Evolutionary conservation across 345 rosid genomes (phyloP).

Genomic region (Eutrema heterophyllum): DNA sequence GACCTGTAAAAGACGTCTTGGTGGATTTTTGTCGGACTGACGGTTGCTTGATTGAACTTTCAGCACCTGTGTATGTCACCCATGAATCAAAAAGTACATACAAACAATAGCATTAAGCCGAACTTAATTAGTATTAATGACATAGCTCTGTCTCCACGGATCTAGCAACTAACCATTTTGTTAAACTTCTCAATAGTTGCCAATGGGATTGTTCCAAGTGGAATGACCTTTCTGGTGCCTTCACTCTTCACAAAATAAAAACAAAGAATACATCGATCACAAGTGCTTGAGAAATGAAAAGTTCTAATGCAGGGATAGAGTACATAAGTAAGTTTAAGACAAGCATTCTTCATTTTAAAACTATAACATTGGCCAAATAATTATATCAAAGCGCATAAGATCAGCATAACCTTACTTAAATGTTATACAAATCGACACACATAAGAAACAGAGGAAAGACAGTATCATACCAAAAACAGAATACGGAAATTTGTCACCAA

Average conservation of each 20-base stretch:
- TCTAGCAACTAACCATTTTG: slow-evolving; percentile 58
- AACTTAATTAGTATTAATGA: neutral
- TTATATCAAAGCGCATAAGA: neutral
- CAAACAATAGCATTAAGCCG: neutral
- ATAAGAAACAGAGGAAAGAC: slow-evolving; percentile 9
- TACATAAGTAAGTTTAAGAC: neutral
- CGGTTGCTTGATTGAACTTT: slow-evolving; percentile 67
- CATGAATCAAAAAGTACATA: neutral
- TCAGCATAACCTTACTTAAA: neutral
- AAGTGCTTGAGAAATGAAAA: neutral
- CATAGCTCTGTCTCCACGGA: neutral
- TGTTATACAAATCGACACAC: neutral
- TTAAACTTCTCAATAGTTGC: slow-evolving; percentile 88
- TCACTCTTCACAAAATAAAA: slow-evolving; percentile 54
- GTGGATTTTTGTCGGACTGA: slow-evolving; percentile 65
- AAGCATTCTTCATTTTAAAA: neutral
- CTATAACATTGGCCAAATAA: neutral
- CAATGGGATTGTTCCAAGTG: slow-evolving; percentile 85
- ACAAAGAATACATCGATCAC: slow-evolving; percentile 2
- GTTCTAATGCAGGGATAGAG: neutral
- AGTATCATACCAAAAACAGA: slow-evolving; percentile 72
- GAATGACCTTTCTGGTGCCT: slow-evolving; percentile 65
- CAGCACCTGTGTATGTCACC: slow-evolving; percentile 39
- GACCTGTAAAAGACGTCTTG: slow-evolving; percentile 83
- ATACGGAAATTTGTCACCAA: slow-evolving; percentile 90